phyloP scores from a whole-genome alignment of 257 asterid species.

The Rehmannia glutinosa region DNA sequence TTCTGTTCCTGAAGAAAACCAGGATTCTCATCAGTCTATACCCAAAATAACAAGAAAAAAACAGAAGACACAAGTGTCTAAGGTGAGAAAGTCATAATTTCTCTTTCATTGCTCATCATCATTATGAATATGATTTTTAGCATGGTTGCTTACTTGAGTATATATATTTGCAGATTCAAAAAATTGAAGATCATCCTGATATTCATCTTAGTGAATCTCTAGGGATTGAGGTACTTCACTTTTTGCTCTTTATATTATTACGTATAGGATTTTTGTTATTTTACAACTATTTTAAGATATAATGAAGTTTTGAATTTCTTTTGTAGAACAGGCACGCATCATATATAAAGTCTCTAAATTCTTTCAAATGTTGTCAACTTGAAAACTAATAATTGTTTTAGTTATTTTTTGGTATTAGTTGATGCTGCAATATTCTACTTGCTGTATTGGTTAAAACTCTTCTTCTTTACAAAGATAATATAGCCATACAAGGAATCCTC shows the following conservation, averaged over 20 bases:
- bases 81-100: slow-evolving; percentile 37
- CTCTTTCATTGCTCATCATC: slow-evolving; percentile 15
- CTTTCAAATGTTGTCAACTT: background rate
- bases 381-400: background rate
- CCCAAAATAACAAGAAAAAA: slow-evolving; percentile 47
- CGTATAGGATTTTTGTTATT: background rate
- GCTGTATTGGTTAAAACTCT: background rate
- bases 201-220: slow-evolving; percentile 43
- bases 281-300: background rate
- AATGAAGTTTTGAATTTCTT: slow-evolving; percentile 10
- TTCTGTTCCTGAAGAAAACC: slow-evolving; percentile 47
- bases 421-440: slow-evolving; percentile 8
- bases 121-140: slow-evolving; percentile 10
- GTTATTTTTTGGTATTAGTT: background rate
- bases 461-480: background rate
- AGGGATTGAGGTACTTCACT: slow-evolving; percentile 48
- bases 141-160: slow-evolving; percentile 19
- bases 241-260: slow-evolving; percentile 5
- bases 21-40: slow-evolving; percentile 39
- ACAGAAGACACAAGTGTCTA: slow-evolving; percentile 42
- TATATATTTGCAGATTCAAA: slow-evolving; percentile 44
- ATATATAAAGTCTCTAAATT: background rate
- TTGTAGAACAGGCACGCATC: background rate
- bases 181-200: slow-evolving; percentile 43
- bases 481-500: background rate